A percentile compares a stretch with the other conserved stretches of the same genome.
Evolutionary conservation across 768 basidiomycete genomes (phyloP).

Genomic region (Termitomyces sp.): DNA sequence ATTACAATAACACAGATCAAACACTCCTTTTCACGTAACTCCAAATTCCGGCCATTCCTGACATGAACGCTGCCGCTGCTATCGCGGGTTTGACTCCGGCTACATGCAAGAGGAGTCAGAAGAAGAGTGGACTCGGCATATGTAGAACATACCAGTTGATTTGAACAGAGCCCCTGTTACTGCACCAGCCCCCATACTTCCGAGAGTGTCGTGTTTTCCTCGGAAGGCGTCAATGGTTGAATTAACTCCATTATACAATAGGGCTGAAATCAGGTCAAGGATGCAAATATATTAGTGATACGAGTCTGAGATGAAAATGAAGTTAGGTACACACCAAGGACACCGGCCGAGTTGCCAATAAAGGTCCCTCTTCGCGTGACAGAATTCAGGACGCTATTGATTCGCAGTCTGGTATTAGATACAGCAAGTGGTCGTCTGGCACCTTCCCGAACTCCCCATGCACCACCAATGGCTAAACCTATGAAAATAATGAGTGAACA

Average conservation of each 20-base stretch:
- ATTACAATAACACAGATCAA: constrained; percentile 47
- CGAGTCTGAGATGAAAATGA: constrained; percentile 23
- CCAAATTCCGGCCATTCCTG: constrained; percentile 89
- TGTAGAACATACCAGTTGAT: constrained; percentile 73
- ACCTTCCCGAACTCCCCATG: constrained; percentile 96
- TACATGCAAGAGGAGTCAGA: constrained; percentile 44
- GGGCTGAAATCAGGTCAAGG: constrained; percentile 55
- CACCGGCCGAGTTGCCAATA: constrained; percentile 97
- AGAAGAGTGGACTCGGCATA: constrained; percentile 23
- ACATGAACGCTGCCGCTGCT: constrained; percentile 85
- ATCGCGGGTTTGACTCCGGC: constrained; percentile 91
- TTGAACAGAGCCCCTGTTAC: constrained; percentile 90
- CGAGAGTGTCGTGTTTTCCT: constrained; percentile 87
- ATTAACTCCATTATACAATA: constrained; percentile 95
- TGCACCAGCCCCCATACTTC: constrained; percentile 90
- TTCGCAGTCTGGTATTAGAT: constrained; percentile 81
- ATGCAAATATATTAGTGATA: constrained; percentile 25
- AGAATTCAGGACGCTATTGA: constrained; percentile 96
- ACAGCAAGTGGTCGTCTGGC: constrained; percentile 83
- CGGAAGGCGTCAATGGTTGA: constrained; percentile 86
- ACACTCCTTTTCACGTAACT: constrained; percentile 90
- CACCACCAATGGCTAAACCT: constrained; percentile 94
- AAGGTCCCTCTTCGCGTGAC: constrained; percentile 96
- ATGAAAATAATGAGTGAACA: constrained; percentile 56
- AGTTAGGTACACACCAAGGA: constrained; percentile 75